phyloP scores from a whole-genome alignment of 169 alveolate genomes.

The Plasmodium knowlesi region DNA sequence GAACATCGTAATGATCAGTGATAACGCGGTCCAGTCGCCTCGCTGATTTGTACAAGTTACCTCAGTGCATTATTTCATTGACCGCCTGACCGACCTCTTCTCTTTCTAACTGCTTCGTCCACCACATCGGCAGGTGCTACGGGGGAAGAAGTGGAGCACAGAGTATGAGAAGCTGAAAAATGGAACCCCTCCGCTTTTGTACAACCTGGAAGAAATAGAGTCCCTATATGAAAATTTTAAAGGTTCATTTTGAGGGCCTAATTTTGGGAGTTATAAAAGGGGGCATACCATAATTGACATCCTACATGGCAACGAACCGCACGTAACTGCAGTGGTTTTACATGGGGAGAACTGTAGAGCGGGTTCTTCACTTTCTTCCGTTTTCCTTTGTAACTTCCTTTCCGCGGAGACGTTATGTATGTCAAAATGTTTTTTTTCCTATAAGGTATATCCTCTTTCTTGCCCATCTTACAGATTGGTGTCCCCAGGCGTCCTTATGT shows the following conservation, averaged over 20 bases:
- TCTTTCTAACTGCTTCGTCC: neutral
- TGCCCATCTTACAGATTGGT: slow-evolving; percentile 29
- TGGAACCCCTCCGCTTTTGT: slow-evolving; percentile 10
- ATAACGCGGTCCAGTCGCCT: neutral
- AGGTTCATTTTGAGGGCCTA: slow-evolving; percentile 1
- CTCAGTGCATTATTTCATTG: neutral
- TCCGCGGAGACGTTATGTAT: neutral
- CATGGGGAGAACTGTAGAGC: neutral
- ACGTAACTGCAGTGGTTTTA: neutral
- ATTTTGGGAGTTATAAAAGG: neutral
- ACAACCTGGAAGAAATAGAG: slow-evolving; percentile 51
- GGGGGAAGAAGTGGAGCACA: slow-evolving; percentile 73
- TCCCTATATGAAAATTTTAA: slow-evolving; percentile 31
- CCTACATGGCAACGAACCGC: neutral
- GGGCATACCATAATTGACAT: neutral
- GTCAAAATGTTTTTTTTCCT: neutral
- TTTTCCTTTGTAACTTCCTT: neutral
- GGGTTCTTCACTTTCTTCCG: neutral
- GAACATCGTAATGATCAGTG: slow-evolving; percentile 35
- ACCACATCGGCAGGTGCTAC: slow-evolving; percentile 23
- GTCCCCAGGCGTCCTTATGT: slow-evolving; percentile 59
- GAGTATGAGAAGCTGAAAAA: slow-evolving; percentile 48
- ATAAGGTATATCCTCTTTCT: neutral
- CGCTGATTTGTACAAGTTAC: neutral
- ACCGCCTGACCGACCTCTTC: neutral